Base-by-base conservation (phyloP, 2,329 filamentous ascomycete species). In the Aspergillus fructus region DNA sequence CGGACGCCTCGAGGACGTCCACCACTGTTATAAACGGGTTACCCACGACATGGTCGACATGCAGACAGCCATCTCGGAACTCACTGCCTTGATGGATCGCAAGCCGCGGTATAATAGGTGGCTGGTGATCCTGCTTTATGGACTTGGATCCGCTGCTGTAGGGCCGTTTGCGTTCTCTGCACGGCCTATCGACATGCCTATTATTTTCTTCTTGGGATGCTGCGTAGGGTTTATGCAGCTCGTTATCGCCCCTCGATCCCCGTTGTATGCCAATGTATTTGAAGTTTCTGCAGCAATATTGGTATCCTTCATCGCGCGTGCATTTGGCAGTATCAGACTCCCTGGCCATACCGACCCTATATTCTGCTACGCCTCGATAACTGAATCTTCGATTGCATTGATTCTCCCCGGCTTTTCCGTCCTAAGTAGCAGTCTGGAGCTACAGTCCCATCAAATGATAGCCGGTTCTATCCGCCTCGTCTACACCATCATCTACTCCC, bases 111-210 rank as follows among this genome's bases (percentile, higher is more conserved):
- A 81, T 64, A 75, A 76, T 50, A 69, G 77, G 11, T 84, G 80
- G 80, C 64, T 81, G 8, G 70, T 83, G 7, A 85, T 96, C 1
- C 72, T 87, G 1, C 75, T 92, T 46, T 93, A 91, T 65, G 91
- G 91, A 0, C 74, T 91, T 9, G 91, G 91, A 2, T 91, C 89
- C 33, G 86, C 86, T 0, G 83, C 81, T 4, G 90, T 94, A 2
- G 90, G 89, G 0, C 90, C 90, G 0, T 96, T 96, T 67, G 90
- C 89, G 11, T 96, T 96, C 67, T 79, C 86, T 55, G 90, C 89
- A 2, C 85, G 90, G 3, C 85, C 88, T 45, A 89, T 94, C 66
- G 91, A 96, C 69, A 78, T 96, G 63, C 90, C 90, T 0, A 82
- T 93, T 24, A 86, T 88, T 45, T 96, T 96, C 71, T 59, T 91